Evolutionary conservation across 2,329 filamentous ascomycete genomes (phyloP), one percentile per base, ranked within the genome.

Genomic region (Cercospora sp.): DNA sequence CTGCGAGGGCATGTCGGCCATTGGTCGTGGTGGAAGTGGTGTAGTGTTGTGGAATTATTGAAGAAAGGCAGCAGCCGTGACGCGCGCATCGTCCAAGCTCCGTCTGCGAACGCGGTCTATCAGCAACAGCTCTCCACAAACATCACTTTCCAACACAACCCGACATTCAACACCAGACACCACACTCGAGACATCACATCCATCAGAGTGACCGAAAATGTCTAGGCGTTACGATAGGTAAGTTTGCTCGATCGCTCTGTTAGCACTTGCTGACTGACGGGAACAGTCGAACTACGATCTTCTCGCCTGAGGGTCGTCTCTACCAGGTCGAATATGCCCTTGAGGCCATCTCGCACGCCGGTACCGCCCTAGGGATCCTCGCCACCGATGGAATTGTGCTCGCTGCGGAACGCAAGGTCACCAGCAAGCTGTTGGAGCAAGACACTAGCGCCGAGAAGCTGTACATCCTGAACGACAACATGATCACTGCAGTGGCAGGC

Each of bases 391-490:
- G 95, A 77, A 99, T 99, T 78, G 95, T 99, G 69, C 89, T 99
- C 66, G 95, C 96, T 66, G 95, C 96, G 55, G 95, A 99, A 88
- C 89, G 95, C 80, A 99, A 99, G 85, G 95, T 99, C 77, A 99
- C 95, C 70, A 98, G 95, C 83, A 99, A 99, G 89, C 87, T 99
- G 79, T 84, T 99, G 79, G 95, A 99, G 87, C 96, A 99, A 85
- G 95, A 99, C 84, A 99, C 96, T 72, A 98, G 95, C 65, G 96
- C 95, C 61, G 95, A 99, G 90, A 99, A 99, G 89, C 92, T 99
- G 75, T 99, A 99, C 83, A 97, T 97, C 77, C 85, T 99, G 77
- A 99, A 99, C 77, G 95, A 99, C 85, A 99, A 99, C 86, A 99
- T 99, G 96, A 98, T 99, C 83, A 97, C 94, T 82, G 95, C 95